phyloP scores from a whole-genome alignment of 2,329 filamentous ascomycete species.

The Ophiostoma sp. region DNA sequence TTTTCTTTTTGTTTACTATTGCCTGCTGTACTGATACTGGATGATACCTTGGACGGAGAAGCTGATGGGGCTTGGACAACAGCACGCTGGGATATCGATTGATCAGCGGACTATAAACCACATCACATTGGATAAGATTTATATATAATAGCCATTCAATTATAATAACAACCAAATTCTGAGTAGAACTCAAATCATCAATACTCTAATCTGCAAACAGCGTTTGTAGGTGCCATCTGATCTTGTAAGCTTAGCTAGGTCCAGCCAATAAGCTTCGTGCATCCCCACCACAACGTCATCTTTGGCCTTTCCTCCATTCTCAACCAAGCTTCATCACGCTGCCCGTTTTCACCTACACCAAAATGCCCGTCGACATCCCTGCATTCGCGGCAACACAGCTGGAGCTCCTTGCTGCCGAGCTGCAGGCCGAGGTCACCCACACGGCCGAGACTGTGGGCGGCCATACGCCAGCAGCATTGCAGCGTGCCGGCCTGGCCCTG shows the following conservation, averaged over 20 bases:
- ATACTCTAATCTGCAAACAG: too few species aligned
- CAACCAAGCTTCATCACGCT: background rate
- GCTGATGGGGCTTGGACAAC: background rate
- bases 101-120: too few species aligned
- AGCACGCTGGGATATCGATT: too few species aligned
- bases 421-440: conserved; percentile 65
- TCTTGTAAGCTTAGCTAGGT: background rate
- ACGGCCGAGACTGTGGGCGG: conserved; percentile 61
- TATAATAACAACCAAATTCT: background rate
- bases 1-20: background rate
- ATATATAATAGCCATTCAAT: background rate
- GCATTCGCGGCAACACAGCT: conserved; percentile 68
- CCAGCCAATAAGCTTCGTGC: background rate
- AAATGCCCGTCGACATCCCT: conserved; percentile 43
- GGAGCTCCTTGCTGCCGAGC: conserved; percentile 62
- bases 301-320: background rate
- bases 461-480: conserved; percentile 62
- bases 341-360: too few species aligned
- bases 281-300: conserved; percentile 11
- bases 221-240: too few species aligned
- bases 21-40: background rate
- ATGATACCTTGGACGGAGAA: background rate
- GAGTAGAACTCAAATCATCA: too few species aligned
- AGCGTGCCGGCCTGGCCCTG: conserved; percentile 72
- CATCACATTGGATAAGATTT: background rate